phyloP scores from a whole-genome alignment of 352 stramenopile genomes.

The Phytophthora tubulina region DNA sequence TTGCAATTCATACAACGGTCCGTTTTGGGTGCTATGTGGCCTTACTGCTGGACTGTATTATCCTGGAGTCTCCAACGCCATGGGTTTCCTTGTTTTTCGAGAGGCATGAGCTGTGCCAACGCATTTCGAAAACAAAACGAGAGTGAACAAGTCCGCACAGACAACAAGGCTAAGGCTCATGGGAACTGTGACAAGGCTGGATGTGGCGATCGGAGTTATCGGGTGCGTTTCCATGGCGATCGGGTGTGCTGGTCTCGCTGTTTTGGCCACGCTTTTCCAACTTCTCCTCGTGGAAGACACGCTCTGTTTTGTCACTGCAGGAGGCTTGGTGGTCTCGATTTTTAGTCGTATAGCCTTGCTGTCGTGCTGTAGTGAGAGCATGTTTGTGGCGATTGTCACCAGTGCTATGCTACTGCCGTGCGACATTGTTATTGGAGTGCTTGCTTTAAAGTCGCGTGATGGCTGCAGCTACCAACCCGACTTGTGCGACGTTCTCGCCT shows the following conservation, averaged over 20 bases:
- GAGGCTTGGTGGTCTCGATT: neutral
- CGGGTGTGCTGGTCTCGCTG: neutral
- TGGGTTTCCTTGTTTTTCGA: too few species aligned
- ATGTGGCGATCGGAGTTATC: neutral
- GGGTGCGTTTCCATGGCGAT: slow-evolving; percentile 1
- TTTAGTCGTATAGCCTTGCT: neutral
- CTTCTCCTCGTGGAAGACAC: neutral
- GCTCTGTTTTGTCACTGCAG: slow-evolving; percentile 2
- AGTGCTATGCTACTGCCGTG: neutral
- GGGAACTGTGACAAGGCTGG: too few species aligned
- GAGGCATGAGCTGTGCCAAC: too few species aligned
- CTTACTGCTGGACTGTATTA: too few species aligned
- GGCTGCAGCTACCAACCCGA: too few species aligned
- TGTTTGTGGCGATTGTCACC: neutral
- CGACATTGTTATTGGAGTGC: neutral
- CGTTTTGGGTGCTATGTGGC: too few species aligned
- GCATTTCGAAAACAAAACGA: too few species aligned
- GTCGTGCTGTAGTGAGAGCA: neutral
- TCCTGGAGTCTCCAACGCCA: too few species aligned
- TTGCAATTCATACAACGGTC: too few species aligned
- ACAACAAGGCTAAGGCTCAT: too few species aligned
- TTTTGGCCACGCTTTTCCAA: neutral
- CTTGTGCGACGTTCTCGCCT: too few species aligned
- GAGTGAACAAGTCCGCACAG: too few species aligned
- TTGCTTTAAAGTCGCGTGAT: neutral